phyloP scores from a whole-genome alignment of 1,284 basidiomycete genomes.

The Malassezia vespertilionis region DNA sequence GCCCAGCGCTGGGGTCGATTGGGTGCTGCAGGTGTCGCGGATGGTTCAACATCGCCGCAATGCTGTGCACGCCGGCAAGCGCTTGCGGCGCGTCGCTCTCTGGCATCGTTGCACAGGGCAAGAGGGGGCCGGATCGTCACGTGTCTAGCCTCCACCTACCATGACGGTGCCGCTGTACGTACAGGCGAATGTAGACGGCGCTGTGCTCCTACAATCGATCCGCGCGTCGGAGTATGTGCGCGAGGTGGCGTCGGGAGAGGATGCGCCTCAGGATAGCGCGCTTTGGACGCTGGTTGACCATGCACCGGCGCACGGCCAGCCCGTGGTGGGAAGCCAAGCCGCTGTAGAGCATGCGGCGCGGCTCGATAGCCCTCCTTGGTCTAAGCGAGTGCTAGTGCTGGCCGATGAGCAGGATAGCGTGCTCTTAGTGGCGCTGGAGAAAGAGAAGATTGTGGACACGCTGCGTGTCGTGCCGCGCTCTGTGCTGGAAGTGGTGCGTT shows the following conservation, averaged over 20 bases:
- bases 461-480: conserved; percentile 4
- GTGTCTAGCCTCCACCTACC: conserved; percentile 1
- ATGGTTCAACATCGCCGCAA: conserved; percentile 43
- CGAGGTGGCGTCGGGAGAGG: conserved; percentile 33
- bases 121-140: too few species aligned
- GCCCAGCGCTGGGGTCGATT: conserved; percentile 39
- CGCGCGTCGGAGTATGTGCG: conserved; percentile 29
- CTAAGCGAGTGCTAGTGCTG: not conserved
- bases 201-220: conserved; percentile 22
- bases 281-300: conserved; percentile 24
- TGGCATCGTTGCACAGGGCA: not conserved
- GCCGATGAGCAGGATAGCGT: conserved; percentile 1
- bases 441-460: not conserved
- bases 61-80: conserved; percentile 28
- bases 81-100: not conserved
- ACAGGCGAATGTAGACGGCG: conserved; percentile 2
- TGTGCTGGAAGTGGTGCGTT: conserved; percentile 13
- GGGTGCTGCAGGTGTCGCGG: conserved; percentile 34
- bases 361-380: not conserved
- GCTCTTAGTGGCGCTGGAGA: conserved; percentile 1
- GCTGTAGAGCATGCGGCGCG: not conserved
- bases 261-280: conserved; percentile 23
- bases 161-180: conserved; percentile 6
- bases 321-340: not conserved
- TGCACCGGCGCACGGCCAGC: not conserved